phyloP scores from a whole-genome alignment of 805 yeast species.

The Scheffersomyces spartinae region DNA sequence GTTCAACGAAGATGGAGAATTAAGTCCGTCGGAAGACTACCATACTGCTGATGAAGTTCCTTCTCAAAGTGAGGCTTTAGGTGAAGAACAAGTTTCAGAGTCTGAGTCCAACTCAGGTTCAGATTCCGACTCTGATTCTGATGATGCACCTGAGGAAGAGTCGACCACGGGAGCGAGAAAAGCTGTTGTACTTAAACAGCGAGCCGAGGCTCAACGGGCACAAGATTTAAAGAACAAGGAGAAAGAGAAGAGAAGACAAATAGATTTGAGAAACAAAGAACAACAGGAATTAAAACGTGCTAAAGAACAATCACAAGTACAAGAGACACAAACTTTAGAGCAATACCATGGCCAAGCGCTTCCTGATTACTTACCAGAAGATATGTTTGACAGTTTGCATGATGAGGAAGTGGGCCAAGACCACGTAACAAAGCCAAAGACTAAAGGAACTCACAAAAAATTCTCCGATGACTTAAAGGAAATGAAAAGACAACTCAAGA shows the following conservation, averaged over 20 bases:
- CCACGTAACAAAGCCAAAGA: constrained; percentile 3
- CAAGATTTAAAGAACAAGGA: constrained; percentile 15
- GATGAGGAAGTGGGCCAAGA: constrained; percentile 4
- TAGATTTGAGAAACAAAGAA: constrained; percentile 18
- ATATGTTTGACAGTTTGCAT: constrained; percentile 16
- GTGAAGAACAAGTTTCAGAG: constrained; percentile 4
- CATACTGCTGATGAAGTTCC: constrained; percentile 11
- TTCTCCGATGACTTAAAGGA: constrained; percentile 19
- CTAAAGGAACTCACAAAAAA: constrained; percentile 18
- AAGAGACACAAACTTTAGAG: too few relatives aligned
- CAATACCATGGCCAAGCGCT: constrained; percentile 14
- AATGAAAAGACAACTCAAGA: constrained; percentile 17
- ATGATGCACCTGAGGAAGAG: constrained; percentile 36
- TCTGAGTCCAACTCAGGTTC: constrained; percentile 11
- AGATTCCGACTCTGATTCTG: constrained; percentile 10
- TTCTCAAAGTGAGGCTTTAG: constrained; percentile 1
- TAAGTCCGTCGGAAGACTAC: constrained; percentile 10
- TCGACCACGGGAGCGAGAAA: constrained; percentile 18
- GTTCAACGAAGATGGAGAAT: constrained; percentile 18
- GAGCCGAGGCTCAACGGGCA: constrained; percentile 11
- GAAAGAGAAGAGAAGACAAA: constrained; percentile 24
- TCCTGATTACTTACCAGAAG: constrained; percentile 33
- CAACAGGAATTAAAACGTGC: constrained; percentile 22
- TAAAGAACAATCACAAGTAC: constrained; percentile 6
- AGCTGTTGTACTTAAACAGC: constrained; percentile 14